Evolutionary conservation across 2,329 filamentous ascomycete species (phyloP), one percentile per base, ranked within the genome.

Genomic region (Rachicladosporium sp.): DNA sequence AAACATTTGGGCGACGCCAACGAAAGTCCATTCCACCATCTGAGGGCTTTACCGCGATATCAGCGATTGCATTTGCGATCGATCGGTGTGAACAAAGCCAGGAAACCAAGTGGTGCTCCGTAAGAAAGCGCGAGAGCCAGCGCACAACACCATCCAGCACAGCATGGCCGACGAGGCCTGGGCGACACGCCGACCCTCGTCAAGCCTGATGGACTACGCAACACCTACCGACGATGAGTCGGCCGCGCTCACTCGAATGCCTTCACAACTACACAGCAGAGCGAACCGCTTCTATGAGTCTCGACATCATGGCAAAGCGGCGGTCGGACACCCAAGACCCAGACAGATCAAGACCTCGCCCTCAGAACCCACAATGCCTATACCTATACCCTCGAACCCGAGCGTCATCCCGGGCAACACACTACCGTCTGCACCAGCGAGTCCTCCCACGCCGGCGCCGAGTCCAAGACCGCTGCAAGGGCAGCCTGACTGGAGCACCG

Each of bases 401-500:
- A 59, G 53, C 44, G 56, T 59, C 62, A 69, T 78, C 45, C 71
- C 74, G 29, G 67, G 73, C 46, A 77, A 70, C 50, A 69, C 77
- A n/a, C 66, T 78, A 6, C 74, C 75, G 11, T 79, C 76, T 4
- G 74, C 76, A 39, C 76, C 76, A 12, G 73, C 76, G 9, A 80
- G 76, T 36, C 76, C 76, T 47, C 76, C 76, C 10, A 80, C 76
- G n/a, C 76, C 76, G 8, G 76, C 76, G 21, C 76, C 76, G 5
- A 78, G 74, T 55, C 76, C 76, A 4, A 78, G 75, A 10, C 76
- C 76, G 13, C 73, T 73, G 48, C 72, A 77, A 46, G 62, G 73
- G 46, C 68, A 67, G n/a, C 72, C 73, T 10, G 80, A 85, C 62
- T 88, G 83, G 82, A 84, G 78, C 55, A 76, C 78, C 45, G 79